Evolutionary conservation across 495 filamentous ascomycete genomes (phyloP), one percentile per base, ranked within the genome.

Genomic region (Platismatia glauca): DNA sequence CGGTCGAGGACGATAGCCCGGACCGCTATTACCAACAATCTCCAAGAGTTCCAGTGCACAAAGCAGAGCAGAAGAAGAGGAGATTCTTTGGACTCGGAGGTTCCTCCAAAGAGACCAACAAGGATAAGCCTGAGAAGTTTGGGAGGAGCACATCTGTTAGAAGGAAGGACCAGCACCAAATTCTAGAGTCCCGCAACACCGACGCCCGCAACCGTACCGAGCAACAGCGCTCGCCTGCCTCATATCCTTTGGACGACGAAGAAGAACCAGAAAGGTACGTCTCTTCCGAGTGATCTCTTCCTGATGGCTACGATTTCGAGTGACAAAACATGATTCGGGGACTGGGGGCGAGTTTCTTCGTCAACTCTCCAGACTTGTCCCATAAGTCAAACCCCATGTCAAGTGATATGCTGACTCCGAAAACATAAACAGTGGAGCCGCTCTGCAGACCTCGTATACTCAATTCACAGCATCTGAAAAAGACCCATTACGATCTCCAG

Each of bases 71-170:
- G n/a, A 68, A 65, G 20, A 66, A 61, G 46, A 70, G 66, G 38
- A 57, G 66, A 4, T 70, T 70, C 50, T 68, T 68, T 63, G 64
- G 64, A 20, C 43, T 68, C 13, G 68, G 68, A 18, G 52, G 60
- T 39, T 66, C 66, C 1, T 64, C 68, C 7, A 68, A 64, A 58
- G 68, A 70, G 27, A 20, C 48, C 37, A 57, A 27, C 22, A 64
- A 58, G 31, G 58, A 58, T 41, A 38, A 52, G 37, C 33, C 53
- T 46, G 53, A 61, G 53, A 64, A 67, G 43, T 53, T 70, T 58
- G 68, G 67, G 50, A 64, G 68, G 50, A 65, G 61, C 27, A 66
- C 66, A 65, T 70, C 68, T 3, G 64, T 70, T 41, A 61, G 68
- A 38, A 66, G 59, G 33, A 66, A 68, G 55, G 55, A 62, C 20